Conservation (phyloP, 2,329 filamentous ascomycete genomes). For the Fusarium zealandicum region DNA sequence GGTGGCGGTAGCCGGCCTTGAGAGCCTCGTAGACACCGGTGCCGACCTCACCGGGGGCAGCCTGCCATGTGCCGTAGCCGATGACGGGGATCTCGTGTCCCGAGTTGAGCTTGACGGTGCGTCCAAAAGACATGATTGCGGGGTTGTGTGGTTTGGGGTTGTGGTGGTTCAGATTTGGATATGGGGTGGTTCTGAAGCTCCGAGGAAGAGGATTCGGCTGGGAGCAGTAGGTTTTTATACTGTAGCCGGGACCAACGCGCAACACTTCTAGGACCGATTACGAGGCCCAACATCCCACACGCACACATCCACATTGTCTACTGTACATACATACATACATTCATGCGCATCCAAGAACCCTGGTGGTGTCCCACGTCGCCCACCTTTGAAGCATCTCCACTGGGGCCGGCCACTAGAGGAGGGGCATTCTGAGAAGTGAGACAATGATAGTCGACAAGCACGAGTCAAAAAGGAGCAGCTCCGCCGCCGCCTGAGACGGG, state of each 20-base stretch:
- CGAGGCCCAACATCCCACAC: constrained; percentile 3
- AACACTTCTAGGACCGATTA: constrained; percentile 6
- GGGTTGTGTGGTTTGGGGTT: not conserved
- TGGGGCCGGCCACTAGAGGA: constrained; percentile 8
- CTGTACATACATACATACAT: not conserved
- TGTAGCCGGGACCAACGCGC: not conserved
- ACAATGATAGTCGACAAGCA: not conserved
- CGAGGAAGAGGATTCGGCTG: not conserved
- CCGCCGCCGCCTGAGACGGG: not conserved
- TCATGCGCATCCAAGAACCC: constrained; percentile 17
- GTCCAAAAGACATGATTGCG: constrained; percentile 61
- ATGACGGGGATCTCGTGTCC: constrained; percentile 71
- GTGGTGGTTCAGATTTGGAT: not conserved
- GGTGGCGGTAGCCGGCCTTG: constrained; percentile 69
- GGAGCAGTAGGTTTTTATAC: constrained; percentile 22
- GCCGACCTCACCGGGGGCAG: constrained; percentile 68
- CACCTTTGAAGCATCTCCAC: constrained; percentile 3
- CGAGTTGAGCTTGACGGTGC: constrained; percentile 65
- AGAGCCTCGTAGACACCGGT: constrained; percentile 70
- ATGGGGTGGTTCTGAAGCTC: not conserved
- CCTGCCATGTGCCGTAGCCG: constrained; percentile 72
- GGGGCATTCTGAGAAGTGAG: constrained; percentile 17
- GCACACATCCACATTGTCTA: not conserved
- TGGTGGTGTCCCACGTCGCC: constrained; percentile 16
- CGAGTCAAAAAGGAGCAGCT: not conserved